Conservation (phyloP, 768 basidiomycete species). For the Lactarius psammicola region DNA sequence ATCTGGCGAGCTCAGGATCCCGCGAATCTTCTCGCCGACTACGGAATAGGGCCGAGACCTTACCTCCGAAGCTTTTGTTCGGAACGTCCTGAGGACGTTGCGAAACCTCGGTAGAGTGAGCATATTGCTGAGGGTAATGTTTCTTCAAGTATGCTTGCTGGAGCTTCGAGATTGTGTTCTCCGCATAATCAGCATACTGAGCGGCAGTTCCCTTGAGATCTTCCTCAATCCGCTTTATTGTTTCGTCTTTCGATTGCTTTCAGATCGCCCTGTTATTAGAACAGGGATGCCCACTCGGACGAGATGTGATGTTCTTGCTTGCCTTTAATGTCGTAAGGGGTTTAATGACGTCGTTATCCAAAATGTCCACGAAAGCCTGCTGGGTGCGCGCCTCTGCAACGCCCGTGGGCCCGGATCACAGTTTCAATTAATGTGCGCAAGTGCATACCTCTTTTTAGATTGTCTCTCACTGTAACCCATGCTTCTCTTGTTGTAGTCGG, state of each 20-base stretch:
- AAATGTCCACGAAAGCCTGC: background rate
- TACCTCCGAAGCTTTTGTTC: background rate
- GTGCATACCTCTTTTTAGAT: too few relatives aligned
- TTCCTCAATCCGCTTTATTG: background rate
- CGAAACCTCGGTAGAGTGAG: background rate
- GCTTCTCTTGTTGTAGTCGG: too few relatives aligned
- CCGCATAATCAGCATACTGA: background rate
- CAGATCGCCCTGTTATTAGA: background rate
- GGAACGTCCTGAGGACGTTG: background rate
- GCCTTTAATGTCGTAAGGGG: background rate
- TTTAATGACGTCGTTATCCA: background rate
- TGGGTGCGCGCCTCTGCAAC: background rate
- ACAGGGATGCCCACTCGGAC: background rate
- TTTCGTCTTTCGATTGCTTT: background rate
- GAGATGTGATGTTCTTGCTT: background rate
- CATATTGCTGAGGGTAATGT: background rate
- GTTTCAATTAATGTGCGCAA: too few relatives aligned
- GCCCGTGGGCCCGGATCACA: background rate
- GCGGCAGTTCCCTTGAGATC: background rate
- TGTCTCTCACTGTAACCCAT: too few relatives aligned
- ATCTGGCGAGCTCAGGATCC: background rate
- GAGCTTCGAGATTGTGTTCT: background rate
- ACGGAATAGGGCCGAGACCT: background rate
- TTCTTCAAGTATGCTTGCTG: background rate
- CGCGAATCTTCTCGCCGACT: background rate